phyloP scores from a whole-genome alignment of 768 basidiomycete species.

The Tulasnella sp. region DNA sequence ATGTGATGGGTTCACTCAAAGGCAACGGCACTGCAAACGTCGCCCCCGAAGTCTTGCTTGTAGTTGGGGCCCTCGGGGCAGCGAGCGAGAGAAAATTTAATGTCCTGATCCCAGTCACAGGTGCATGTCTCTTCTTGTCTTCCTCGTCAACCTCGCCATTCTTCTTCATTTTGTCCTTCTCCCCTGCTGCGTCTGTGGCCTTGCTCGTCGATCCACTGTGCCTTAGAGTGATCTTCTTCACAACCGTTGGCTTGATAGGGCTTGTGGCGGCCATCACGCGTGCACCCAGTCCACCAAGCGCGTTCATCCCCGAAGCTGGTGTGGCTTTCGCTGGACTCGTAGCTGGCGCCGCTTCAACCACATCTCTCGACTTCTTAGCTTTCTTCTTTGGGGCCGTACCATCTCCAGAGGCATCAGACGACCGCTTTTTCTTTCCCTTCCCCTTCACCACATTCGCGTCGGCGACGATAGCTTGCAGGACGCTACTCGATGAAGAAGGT shows the following conservation, averaged over 20 bases:
- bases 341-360: neutral
- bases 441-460: neutral
- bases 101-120: neutral
- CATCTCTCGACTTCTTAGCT: neutral
- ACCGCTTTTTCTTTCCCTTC: slow-evolving; percentile 1
- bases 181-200: neutral
- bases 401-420: neutral
- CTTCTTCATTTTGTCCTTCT: neutral
- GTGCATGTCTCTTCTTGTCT: neutral
- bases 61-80: neutral
- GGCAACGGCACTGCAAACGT: neutral
- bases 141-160: neutral
- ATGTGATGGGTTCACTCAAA: neutral
- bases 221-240: slow-evolving; percentile 10
- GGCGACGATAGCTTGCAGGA: neutral
- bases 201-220: neutral
- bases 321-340: neutral
- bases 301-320: neutral
- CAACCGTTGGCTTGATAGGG: neutral
- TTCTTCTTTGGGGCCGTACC: slow-evolving; percentile 3
- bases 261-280: neutral
- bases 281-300: neutral
- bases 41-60: neutral
- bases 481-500: neutral
- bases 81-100: slow-evolving; percentile 6